Evolutionary conservation across 805 yeast genomes (phyloP).

Genomic region (Wickerhamomyces silvicola): DNA sequence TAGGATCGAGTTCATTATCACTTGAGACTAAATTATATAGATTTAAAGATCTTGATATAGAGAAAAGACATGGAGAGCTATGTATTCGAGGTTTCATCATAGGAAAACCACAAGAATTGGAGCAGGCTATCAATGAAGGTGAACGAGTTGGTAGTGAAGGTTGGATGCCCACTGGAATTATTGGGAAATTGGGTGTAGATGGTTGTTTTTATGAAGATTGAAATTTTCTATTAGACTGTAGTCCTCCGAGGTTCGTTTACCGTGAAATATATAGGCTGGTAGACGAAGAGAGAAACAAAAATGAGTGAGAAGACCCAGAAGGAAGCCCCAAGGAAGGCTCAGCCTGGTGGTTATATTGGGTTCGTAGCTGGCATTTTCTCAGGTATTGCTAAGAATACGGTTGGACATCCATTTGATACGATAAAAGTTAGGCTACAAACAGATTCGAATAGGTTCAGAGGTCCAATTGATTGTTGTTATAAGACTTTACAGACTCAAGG

Average conservation of each 20-base stretch:
- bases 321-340: background rate
- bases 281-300: no score
- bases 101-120: conserved; percentile 40
- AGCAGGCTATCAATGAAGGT: conserved; percentile 24
- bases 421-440: conserved; percentile 83
- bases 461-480: conserved; percentile 74
- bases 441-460: conserved; percentile 64
- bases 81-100: conserved; percentile 60
- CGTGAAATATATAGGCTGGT: no score
- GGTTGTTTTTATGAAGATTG: conserved; percentile 58
- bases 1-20: conserved; percentile 56
- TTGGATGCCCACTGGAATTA: conserved; percentile 43
- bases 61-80: conserved; percentile 42
- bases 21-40: conserved; percentile 51
- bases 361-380: conserved; percentile 86
- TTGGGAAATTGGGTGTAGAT: conserved; percentile 61
- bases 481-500: conserved; percentile 76
- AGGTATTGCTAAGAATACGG: conserved; percentile 81
- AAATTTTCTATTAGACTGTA: no score
- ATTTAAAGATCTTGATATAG: conserved; percentile 24
- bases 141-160: conserved; percentile 39
- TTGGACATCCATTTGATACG: conserved; percentile 92
- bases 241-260: no score
- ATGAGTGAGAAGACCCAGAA: background rate
- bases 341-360: conserved; percentile 44